Evolutionary conservation across 2,329 filamentous ascomycete genomes (phyloP).

Genomic region (Nannizziopsis barbatae): DNA sequence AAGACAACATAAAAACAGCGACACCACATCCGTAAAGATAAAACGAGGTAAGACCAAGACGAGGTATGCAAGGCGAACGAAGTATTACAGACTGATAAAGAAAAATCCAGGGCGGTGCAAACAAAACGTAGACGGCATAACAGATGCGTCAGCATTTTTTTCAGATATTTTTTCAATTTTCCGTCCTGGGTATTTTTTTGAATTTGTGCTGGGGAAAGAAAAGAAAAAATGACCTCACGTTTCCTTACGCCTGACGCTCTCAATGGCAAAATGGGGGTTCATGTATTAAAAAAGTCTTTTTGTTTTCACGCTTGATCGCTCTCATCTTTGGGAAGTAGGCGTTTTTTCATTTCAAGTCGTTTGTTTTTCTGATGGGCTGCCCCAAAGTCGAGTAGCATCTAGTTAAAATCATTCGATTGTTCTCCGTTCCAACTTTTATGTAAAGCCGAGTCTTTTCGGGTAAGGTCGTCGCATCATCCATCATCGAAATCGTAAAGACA

Average conservation of each 20-base stretch:
- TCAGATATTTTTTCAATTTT: conserved; percentile 17
- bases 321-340: conserved; percentile 2
- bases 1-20: too few relatives aligned
- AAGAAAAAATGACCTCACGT: conserved; percentile 3
- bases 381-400: conserved; percentile 20
- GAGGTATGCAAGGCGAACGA: too few relatives aligned
- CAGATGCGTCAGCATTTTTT: too few relatives aligned
- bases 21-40: too few relatives aligned
- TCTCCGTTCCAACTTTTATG: conserved; percentile 11
- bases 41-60: too few relatives aligned
- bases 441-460: conserved; percentile 13
- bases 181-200: conserved; percentile 7
- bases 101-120: too few relatives aligned
- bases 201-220: neutral
- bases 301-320: conserved; percentile 7
- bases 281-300: conserved; percentile 2
- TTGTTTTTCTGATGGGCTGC: conserved; percentile 26
- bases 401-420: conserved; percentile 10
- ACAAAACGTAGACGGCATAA: too few relatives aligned
- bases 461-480: conserved; percentile 38
- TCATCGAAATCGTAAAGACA: conserved; percentile 39
- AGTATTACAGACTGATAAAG: too few relatives aligned
- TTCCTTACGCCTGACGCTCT: conserved; percentile 10
- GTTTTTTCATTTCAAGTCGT: conserved; percentile 3
- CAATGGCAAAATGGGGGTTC: conserved; percentile 7